Evolutionary conservation across 2,329 filamentous ascomycete genomes (phyloP), one percentile per base, ranked within the genome.

Genomic region (Colletotrichum gigasporum): DNA sequence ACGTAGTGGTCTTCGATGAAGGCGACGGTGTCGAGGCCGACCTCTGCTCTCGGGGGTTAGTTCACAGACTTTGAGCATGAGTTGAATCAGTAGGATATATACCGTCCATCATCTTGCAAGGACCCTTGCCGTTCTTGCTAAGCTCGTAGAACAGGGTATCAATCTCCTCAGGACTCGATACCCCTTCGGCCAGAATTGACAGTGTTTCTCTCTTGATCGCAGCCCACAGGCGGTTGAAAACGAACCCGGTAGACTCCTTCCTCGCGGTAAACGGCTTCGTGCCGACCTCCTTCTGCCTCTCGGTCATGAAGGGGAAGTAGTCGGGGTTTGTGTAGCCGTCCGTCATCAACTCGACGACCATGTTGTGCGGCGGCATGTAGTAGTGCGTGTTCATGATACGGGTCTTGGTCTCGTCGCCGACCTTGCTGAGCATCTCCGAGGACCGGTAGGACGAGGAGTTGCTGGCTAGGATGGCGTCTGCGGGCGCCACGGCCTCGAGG

Each of bases 171-270:
- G 85, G 82, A 0, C 73, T 75, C 0, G 79, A 78, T 0, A 87
- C 82, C 0, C 78, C 84, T 51, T 87, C 84, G 0, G 80, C 75
- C 3, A 87, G 66, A 9, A 87, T 83, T 0, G 71, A 78, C 53
- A 87, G 65, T 0, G 74, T 71, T 67, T 87, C 85, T 2, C 85
- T 76, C 70, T 87, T 87, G 14, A 87, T 76, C 0, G 85, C 85
- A 0, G 85, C 85, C 84, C 85, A 87, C 0, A 87, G 71, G 0
- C 85, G 80, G 56, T 87, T 87, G 68, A 85, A 84, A 34, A 87
- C 82, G 65, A 87, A 82, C 0, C 85, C 81, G 0, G 83, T 85
- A 0, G 83, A 85, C 65, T 86, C 80, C 50, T 79, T 81, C 6
- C 75, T 68, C 0, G 82, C 82, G 4, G 73, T 67, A 20, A 79